These are phyloP conservation scores for Bonia amplexicaulis DNA, from an alignment of 176 grass and related monocot species.

Conservation along the genomic window DNA sequence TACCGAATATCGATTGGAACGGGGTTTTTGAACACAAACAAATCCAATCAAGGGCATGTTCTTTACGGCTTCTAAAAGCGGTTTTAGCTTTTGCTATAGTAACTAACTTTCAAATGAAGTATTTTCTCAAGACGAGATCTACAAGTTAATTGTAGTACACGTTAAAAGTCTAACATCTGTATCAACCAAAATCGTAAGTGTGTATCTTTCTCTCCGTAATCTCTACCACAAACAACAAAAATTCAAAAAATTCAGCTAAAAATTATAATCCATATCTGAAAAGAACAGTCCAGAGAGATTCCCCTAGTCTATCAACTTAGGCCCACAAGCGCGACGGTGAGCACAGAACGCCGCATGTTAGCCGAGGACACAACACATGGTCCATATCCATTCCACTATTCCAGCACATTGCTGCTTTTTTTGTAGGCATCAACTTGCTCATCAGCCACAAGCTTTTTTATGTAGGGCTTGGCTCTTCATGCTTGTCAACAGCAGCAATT, in stretches of 20 bases:
- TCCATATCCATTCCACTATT: neutral
- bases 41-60: neutral
- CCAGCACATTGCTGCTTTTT: neutral
- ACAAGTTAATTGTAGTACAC: no score
- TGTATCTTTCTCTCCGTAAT: no score
- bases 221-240: no score
- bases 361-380: neutral
- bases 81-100: no score
- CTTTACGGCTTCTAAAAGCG: no score
- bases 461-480: neutral
- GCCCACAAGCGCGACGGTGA: neutral
- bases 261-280: no score
- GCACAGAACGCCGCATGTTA: neutral
- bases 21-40: neutral
- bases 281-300: neutral
- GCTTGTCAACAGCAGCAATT: slow-evolving; percentile 18
- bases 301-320: neutral
- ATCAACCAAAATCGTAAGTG: no score
- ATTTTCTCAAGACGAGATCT: no score
- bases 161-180: no score
- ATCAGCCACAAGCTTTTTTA: slow-evolving; percentile 16
- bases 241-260: no score
- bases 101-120: no score
- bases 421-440: neutral
- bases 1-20: neutral